Evolutionary conservation across 768 basidiomycete species (phyloP), one percentile per base, ranked within the genome.

Genomic region (Hortiboletus flavorubellus): DNA sequence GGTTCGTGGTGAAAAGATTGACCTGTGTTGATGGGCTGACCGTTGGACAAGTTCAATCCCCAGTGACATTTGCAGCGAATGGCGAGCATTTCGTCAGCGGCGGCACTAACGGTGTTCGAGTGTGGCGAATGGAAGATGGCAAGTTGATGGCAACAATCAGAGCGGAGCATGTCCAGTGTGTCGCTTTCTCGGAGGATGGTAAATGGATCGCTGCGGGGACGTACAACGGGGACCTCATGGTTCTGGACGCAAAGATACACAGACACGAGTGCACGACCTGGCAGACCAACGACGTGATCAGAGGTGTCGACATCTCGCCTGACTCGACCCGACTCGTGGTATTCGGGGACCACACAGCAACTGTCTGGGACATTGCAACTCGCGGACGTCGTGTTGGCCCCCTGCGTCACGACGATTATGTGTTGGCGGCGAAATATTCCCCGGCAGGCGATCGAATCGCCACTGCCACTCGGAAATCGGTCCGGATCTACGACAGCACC

Each of bases 261-360:
- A 33, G 16, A 18, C 23, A 43, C 2, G 12, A 34, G 4, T 51
- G 43, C 2, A 15, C 6, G 9, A 34, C 7, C 21, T 6, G 5
- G 34, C 11, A n/a, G 30, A 46, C 16, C 5, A 4, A 26, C 23
- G 16, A 3, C 1, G 37, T 26, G 16, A 16, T 39, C 29, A 21
- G 5, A 4, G 50, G 26, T 1, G 18, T 56, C 30, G 55, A 56
- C 16, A 53, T 56, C 44, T 52, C 55, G 16, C 51, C 50, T 7
- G 51, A 56, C 51, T 33, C 50, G 26, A 53, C 40, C 0, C 45
- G 38, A 4, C 46, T 56, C 16, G 45, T 52, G 11, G 34, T 30
- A 14, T n/a, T 35, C 6, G 9, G 8, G 3, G 16, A 51, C 4
- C 6, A 21, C 26, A 54, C 31, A 8, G 46, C 35, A 0, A 44